Conservation (phyloP, 2,329 filamentous ascomycete genomes). For the Fusarium odoratissimum region DNA sequence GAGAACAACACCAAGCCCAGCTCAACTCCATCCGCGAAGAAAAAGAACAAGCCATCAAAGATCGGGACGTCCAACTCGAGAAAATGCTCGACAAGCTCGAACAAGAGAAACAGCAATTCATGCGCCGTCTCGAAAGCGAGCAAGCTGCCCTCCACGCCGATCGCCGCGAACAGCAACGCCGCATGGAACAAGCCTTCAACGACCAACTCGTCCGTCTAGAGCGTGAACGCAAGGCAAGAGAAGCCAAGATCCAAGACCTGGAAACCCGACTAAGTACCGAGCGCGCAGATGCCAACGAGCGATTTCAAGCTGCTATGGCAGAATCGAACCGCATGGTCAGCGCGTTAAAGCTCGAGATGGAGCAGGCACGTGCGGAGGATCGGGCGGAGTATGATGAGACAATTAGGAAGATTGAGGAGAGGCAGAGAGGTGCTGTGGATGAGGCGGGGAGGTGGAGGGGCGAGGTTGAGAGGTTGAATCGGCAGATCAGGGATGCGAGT, state of each 20-base stretch:
- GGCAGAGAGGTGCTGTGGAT: background rate
- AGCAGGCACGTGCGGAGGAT: background rate
- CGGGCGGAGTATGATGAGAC: background rate
- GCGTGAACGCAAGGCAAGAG: background rate
- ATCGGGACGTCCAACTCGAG: background rate
- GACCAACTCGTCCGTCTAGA: background rate
- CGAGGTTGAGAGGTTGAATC: background rate
- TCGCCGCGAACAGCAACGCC: background rate
- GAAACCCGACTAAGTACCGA: background rate
- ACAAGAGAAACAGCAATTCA: background rate
- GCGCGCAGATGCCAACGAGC: slow-evolving; percentile 3
- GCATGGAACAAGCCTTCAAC: background rate
- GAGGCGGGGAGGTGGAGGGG: background rate
- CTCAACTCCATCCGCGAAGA: background rate
- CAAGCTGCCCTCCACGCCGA: background rate
- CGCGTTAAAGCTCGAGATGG: background rate
- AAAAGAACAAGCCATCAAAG: background rate
- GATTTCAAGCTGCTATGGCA: slow-evolving; percentile 4
- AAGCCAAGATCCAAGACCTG: background rate
- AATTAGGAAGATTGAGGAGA: background rate
- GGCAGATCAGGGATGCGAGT: background rate
- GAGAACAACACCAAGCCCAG: background rate
- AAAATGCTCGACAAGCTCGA: background rate
- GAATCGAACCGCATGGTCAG: background rate
- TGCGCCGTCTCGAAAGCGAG: background rate